Evolutionary conservation across 768 basidiomycete genomes (phyloP), one percentile per base, ranked within the genome.

Genomic region (Leccinum uliginosum): DNA sequence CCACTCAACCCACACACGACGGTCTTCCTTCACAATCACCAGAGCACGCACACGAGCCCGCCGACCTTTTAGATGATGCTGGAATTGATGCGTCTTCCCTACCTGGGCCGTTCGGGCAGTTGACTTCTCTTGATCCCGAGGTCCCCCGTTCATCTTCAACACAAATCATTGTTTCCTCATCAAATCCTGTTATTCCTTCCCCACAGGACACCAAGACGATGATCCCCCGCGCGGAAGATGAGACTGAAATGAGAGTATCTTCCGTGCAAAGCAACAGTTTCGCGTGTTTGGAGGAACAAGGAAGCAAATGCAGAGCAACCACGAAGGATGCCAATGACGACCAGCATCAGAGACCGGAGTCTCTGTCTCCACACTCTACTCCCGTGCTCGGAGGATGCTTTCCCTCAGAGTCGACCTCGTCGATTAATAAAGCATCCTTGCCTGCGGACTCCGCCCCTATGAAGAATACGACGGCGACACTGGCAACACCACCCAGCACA

Each of bases 321-420:
- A 51, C 32, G 14, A 50, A 54, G 21, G 53, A n/a, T 11, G 53
- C 38, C 23, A 21, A 48, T 46, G 14, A 29, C 47, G 51, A 65
- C 45, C 71, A 63, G 26, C 67, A 70, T 46, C 74, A 79, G 56
- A 79, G 80, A 66, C 67, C 84, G 26, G 76, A 78, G 15, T 83
- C 83, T 19, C 68, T 86, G 38, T 86, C 86, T n/a, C 85, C 86
- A 2, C 73, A 76, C 14, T 86, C 87, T 44, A 71, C 72, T 38
- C 67, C 66, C 52, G 61, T 78, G 38, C 74, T 82, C 30, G 67
- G 68, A n/a, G 73, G 73, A 30, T 58, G 77, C 9, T 67, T 73
- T 21, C 53, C 71, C 4, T 59, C 66, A 11, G 49, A 59, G 50
- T 51, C 60, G 8, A 59, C 64, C 26, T 55, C 62, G 4, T 55